Conservation (phyloP, 192 early-diverging fungal genomes). For the Umbelopsis sp. region DNA sequence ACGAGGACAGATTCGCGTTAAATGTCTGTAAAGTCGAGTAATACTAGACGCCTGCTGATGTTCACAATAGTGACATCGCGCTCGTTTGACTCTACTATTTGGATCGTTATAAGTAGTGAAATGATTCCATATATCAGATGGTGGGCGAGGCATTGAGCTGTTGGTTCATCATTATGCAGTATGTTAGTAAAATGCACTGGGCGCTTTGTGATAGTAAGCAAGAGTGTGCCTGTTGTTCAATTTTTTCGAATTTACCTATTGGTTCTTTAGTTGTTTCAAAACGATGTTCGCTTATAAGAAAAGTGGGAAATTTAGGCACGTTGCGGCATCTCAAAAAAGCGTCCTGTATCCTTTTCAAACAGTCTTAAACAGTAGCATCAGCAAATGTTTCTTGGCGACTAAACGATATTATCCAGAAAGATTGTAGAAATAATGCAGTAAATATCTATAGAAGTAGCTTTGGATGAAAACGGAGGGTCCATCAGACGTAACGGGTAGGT, state of each 20-base stretch:
- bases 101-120: constrained; percentile 18
- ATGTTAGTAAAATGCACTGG: neutral
- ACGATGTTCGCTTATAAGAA: neutral
- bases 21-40: constrained; percentile 12
- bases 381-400: too few relatives aligned
- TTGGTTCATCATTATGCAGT: neutral
- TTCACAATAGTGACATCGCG: constrained; percentile 18
- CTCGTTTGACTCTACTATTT: constrained; percentile 7
- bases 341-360: too few relatives aligned
- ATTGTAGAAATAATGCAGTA: too few relatives aligned
- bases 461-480: too few relatives aligned
- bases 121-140: constrained; percentile 22
- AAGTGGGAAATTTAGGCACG: too few relatives aligned
- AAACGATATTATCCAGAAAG: too few relatives aligned
- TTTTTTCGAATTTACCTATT: neutral
- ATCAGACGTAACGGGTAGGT: too few relatives aligned
- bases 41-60: constrained; percentile 21
- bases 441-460: too few relatives aligned
- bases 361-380: too few relatives aligned
- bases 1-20: constrained; percentile 2
- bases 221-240: too few relatives aligned
- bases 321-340: too few relatives aligned
- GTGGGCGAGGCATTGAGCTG: constrained; percentile 20
- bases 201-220: neutral
- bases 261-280: neutral